Base-by-base conservation (phyloP, 2,329 filamentous ascomycete species). In the Fusarium tricinctum region DNA sequence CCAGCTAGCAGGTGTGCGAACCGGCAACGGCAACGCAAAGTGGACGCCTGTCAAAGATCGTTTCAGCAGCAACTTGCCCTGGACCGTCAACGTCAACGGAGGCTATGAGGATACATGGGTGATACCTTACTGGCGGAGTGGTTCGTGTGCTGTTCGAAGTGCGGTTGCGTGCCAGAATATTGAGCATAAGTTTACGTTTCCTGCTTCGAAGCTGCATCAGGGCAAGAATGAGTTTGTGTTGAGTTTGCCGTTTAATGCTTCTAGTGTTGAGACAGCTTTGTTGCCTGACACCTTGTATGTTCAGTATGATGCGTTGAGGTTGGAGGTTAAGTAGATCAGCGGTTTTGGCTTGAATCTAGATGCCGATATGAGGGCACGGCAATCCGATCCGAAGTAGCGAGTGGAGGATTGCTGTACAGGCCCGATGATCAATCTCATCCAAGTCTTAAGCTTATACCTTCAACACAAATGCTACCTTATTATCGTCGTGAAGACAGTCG, bases 291-390 rank as follows among this genome's bases (percentile, higher is more conserved):
- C 81, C 0, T 78, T 88, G 0, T 90, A 90, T 75, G 83, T 90
- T 1, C 87, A 90, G 77, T 90, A 91, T 66, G 88, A 90, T 77
- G 87, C 88, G 1, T 69, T 90, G 72, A 80, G 87, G 51, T 66
- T 90, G 44, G 88, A 90, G 70, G 70, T 90, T 0, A 63, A 63
- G 47, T 70, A 55, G 15, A 12, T 10, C 30, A 15, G 10, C 14
- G 30, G 30, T 15, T 33, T 33, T 15, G 14, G 13, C 30, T 15
- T 33, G 30, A 6, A 33, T 7, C 2, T 8, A 33, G 30, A 15
- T 6, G 30, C 7, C 13, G 30, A 15, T 14, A 33, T 14, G 14
- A 15, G 6, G 14, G 30, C 14, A 15, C 30, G 15, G 30, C 6
- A 13, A 15, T 15, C 5, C 4, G 30, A 7, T 33, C 14, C 10